A percentile compares a stretch with the other conserved stretches of the same genome.
These are phyloP conservation scores for Podospora appendiculata DNA, from an alignment of 495 filamentous ascomycete species.

Conservation along the genomic window DNA sequence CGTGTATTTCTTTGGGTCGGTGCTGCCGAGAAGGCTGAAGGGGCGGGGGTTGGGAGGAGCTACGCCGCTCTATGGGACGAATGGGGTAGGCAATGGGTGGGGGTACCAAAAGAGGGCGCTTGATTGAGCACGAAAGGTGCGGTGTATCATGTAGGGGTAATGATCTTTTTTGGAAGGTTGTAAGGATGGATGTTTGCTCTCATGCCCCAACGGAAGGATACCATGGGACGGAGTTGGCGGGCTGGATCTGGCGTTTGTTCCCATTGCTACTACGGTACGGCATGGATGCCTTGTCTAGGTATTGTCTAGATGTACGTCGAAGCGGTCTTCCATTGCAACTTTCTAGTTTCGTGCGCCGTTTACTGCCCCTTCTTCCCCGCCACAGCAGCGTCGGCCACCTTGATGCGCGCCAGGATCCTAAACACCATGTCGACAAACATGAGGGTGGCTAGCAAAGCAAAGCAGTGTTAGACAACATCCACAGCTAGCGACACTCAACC, in stretches of 20 bases:
- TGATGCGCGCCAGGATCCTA: constrained; percentile 29
- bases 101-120: constrained; percentile 41
- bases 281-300: too few species aligned
- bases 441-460: constrained; percentile 21
- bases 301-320: too few species aligned
- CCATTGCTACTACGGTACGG: too few species aligned
- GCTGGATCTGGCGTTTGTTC: background rate
- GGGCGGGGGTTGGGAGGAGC: constrained; percentile 44
- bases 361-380: constrained; percentile 28
- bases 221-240: background rate
- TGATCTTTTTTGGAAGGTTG: background rate
- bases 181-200: background rate
- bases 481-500: background rate
- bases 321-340: too few species aligned
- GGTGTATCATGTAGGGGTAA: background rate
- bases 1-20: constrained; percentile 56
- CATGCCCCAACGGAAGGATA: background rate
- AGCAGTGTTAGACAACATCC: background rate
- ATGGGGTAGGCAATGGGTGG: constrained; percentile 46
- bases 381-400: constrained; percentile 21
- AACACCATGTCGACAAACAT: constrained; percentile 33
- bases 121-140: constrained; percentile 15
- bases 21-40: constrained; percentile 48
- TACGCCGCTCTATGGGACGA: constrained; percentile 43
- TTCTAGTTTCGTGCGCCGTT: too few species aligned